Percentiles rank a stretch among this genome's conserved stretches.
Evolutionary conservation across 768 basidiomycete species (phyloP).

Genomic region (Cystobasidium onofrii): DNA sequence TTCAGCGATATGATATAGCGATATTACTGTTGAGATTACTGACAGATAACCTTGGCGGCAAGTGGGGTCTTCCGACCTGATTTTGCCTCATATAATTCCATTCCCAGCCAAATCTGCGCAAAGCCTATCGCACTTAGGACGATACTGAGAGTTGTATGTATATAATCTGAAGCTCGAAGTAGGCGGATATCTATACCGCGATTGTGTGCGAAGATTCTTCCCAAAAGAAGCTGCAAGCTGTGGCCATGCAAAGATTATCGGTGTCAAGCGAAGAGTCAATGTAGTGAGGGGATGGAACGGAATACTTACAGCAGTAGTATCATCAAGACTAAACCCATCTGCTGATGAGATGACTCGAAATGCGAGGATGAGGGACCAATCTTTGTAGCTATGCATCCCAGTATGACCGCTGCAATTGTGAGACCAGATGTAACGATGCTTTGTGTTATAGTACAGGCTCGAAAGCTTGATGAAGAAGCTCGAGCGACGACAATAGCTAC

Average conservation of each 20-base stretch:
- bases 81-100: constrained; percentile 10
- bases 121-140: constrained; percentile 18
- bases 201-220: neutral
- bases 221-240: constrained; percentile 4
- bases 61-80: constrained; percentile 1
- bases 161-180: neutral
- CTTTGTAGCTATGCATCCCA: constrained; percentile 9
- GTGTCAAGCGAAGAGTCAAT: neutral
- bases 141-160: neutral
- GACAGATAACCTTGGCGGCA: constrained; percentile 23
- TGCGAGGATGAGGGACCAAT: neutral
- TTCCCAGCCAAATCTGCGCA: constrained; percentile 19
- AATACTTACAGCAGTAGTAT: constrained; percentile 21
- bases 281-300: neutral
- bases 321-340: constrained; percentile 6
- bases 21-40: neutral
- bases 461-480: neutral
- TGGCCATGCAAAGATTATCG: neutral
- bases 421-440: neutral
- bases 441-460: neutral
- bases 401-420: neutral
- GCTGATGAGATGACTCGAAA: constrained; percentile 16
- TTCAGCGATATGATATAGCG: neutral
- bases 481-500: neutral
- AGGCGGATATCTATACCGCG: neutral